Conservation (phyloP, 495 filamentous ascomycete genomes). For the Achaetomiella virescens region DNA sequence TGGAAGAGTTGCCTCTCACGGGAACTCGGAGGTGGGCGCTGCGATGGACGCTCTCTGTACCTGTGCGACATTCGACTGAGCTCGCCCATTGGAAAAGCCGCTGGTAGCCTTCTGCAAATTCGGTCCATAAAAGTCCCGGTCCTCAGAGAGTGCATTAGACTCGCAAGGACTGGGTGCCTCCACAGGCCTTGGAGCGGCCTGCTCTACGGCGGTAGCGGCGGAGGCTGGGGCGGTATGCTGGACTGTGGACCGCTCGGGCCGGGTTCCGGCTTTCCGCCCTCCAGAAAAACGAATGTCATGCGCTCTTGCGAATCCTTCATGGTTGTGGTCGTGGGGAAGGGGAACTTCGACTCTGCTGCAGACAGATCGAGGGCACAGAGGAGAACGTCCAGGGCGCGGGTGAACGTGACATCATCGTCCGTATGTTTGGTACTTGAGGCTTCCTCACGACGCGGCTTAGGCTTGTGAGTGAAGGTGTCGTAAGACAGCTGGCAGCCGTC, state of each 20-base stretch:
- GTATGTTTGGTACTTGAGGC: constrained; percentile 5
- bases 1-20: constrained; percentile 32
- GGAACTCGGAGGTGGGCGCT: constrained; percentile 19
- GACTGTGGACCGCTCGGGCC: background rate
- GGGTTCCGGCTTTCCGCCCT: constrained; percentile 16
- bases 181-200: background rate
- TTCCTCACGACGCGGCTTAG: constrained; percentile 26
- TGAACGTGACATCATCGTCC: constrained; percentile 19
- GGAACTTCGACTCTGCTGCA: constrained; percentile 18
- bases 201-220: background rate
- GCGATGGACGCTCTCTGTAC: background rate
- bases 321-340: constrained; percentile 8
- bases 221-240: background rate
- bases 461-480: constrained; percentile 18
- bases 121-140: constrained; percentile 22
- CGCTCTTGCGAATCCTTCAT: constrained; percentile 11
- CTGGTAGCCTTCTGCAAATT: constrained; percentile 1
- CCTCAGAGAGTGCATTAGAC: constrained; percentile 25
- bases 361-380: constrained; percentile 23
- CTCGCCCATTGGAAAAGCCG: background rate
- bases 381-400: constrained; percentile 19
- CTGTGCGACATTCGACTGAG: background rate
- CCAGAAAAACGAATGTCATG: constrained; percentile 21
- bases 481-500: constrained; percentile 27
- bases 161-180: constrained; percentile 9